Evolutionary conservation across 1,139 yeast species (phyloP).

Genomic region (Magnusiomyces clavatus): DNA sequence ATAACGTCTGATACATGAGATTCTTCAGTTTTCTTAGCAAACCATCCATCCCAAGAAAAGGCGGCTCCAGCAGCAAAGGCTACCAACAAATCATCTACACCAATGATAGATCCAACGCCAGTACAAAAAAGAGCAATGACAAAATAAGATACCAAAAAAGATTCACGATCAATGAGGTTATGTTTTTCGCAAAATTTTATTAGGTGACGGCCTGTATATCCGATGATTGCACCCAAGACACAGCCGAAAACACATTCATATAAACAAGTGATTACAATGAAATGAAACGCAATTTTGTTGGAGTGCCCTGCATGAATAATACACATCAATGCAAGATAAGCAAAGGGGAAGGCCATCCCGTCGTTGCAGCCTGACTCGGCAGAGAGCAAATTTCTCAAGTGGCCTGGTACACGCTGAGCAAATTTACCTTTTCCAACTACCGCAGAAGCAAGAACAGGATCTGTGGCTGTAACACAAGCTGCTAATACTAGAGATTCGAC

Average conservation of each 20-base stretch:
- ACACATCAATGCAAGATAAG: constrained; percentile 63
- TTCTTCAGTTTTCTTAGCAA: constrained; percentile 79
- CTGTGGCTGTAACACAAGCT: constrained; percentile 96
- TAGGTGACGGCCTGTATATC: constrained; percentile 65
- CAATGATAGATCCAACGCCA: constrained; percentile 87
- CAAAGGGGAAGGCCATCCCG: constrained; percentile 97
- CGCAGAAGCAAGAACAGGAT: constrained; percentile 95
- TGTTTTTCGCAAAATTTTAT: constrained; percentile 72
- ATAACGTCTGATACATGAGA: constrained; percentile 90
- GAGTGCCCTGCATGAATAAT: constrained; percentile 60
- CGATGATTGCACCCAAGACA: constrained; percentile 65
- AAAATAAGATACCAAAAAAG: constrained; percentile 84
- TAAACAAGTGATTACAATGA: constrained; percentile 72
- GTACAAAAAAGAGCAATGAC: constrained; percentile 83
- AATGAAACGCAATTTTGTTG: constrained; percentile 68
- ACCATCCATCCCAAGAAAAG: constrained; percentile 96
- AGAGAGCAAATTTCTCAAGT: constrained; percentile 75
- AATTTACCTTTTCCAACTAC: constrained; percentile 97
- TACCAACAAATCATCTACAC: constrained; percentile 86
- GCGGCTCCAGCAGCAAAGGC: constrained; percentile 96
- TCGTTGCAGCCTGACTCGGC: constrained; percentile 98
- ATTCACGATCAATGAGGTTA: constrained; percentile 82
- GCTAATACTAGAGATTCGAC: constrained; percentile 70
- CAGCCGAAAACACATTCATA: constrained; percentile 89
- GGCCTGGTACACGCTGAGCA: constrained; percentile 96